Conservation (phyloP, 805 yeast species). For the Hanseniaspora singularis region DNA sequence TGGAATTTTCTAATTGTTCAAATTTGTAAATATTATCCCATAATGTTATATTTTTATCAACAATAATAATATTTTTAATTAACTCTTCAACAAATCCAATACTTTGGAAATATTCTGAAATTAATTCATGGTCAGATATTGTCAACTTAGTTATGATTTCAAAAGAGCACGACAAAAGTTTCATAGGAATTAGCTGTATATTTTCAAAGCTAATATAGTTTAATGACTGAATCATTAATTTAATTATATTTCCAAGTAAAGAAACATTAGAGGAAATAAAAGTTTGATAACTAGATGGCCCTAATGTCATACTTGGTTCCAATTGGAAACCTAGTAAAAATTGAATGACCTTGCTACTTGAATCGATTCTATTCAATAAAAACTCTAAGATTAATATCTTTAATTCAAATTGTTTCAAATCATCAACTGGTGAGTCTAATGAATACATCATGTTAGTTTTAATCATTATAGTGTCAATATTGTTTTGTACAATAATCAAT, state of each 20-base stretch:
- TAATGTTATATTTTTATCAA: conserved; percentile 37
- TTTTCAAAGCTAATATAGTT: conserved; percentile 31
- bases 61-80: conserved; percentile 41
- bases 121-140: conserved; percentile 37
- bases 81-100: conserved; percentile 40
- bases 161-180: conserved; percentile 45
- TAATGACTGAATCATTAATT: conserved; percentile 39
- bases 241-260: conserved; percentile 43
- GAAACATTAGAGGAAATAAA: conserved; percentile 45
- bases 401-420: conserved; percentile 33
- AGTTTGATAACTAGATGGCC: conserved; percentile 34
- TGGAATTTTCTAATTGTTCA: conserved; percentile 23
- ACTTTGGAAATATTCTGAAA: conserved; percentile 33
- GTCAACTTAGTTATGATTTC: conserved; percentile 52
- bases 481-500: conserved; percentile 2
- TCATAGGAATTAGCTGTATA: conserved; percentile 44
- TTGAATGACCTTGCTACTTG: conserved; percentile 50
- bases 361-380: conserved; percentile 31
- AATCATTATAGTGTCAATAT: conserved; percentile 34
- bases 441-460: conserved; percentile 63
- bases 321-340: conserved; percentile 64
- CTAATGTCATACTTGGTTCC: conserved; percentile 40
- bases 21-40: conserved; percentile 43
- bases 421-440: conserved; percentile 36
- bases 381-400: conserved; percentile 53